phyloP scores from a whole-genome alignment of 805 yeast genomes.

The Candida namnaoensis region DNA sequence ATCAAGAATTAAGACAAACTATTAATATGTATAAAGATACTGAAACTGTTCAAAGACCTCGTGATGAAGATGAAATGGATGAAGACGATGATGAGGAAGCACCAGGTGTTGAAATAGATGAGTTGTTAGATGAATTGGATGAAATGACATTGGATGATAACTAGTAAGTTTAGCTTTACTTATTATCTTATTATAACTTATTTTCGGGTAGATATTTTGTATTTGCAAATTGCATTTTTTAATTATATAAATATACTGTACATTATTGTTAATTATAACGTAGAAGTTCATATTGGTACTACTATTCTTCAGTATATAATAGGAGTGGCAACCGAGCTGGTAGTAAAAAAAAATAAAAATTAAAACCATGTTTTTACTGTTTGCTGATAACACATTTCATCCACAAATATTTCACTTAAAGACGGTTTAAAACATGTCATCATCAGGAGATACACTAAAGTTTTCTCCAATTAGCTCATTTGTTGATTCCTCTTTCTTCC shows the following conservation, averaged over 20 bases:
- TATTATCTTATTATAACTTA: neutral
- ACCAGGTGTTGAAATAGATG: slow-evolving; percentile 85
- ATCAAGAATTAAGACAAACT: slow-evolving; percentile 84
- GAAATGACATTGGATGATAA: slow-evolving; percentile 78
- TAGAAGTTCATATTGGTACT: too few species aligned
- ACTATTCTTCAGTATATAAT: too few species aligned
- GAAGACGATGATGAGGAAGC: slow-evolving; percentile 71
- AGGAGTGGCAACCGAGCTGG: too few species aligned
- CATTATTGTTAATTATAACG: too few species aligned
- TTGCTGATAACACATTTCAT: too few species aligned
- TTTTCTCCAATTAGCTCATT: slow-evolving; percentile 57
- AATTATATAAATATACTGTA: too few species aligned
- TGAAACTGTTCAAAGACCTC: neutral
- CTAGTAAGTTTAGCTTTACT: neutral
- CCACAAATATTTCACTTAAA: too few species aligned
- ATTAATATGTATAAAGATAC: slow-evolving; percentile 79
- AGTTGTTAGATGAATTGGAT: slow-evolving; percentile 88
- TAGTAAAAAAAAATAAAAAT: too few species aligned
- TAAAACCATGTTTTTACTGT: too few species aligned
- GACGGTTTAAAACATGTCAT: too few species aligned
- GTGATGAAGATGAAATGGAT: slow-evolving; percentile 31
- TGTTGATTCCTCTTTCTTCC: slow-evolving; percentile 83
- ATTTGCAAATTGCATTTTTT: too few species aligned
- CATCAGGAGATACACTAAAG: slow-evolving; percentile 3
- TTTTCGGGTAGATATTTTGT: too few species aligned